Percentiles rank a stretch among this genome's conserved stretches.
phyloP scores from a whole-genome alignment of 2,329 filamentous ascomycete species.

The Scedosporium aurantiacum region DNA sequence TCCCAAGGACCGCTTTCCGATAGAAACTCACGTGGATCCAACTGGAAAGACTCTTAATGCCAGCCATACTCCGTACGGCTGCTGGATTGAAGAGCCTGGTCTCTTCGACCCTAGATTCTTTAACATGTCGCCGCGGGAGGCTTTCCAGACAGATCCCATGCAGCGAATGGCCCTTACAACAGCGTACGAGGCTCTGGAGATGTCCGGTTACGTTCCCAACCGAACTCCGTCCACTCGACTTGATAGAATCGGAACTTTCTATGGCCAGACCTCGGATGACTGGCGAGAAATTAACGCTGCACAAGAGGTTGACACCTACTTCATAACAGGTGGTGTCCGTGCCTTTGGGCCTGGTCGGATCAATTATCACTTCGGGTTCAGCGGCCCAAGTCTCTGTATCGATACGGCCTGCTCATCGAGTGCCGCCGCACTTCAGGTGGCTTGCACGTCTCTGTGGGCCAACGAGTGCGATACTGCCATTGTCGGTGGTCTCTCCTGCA shows the following conservation, averaged over 20 bases:
- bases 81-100: conserved; percentile 58
- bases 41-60: conserved; percentile 59
- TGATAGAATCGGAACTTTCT: conserved; percentile 58
- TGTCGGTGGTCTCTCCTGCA: conserved; percentile 65
- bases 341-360: conserved; percentile 50
- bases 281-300: conserved; percentile 68
- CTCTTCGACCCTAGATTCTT: conserved; percentile 71
- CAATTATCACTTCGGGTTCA: conserved; percentile 71
- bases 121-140: conserved; percentile 73
- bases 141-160: conserved; percentile 64
- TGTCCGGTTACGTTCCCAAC: conserved; percentile 59
- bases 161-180: conserved; percentile 63
- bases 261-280: conserved; percentile 67
- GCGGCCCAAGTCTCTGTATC: conserved; percentile 59
- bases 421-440: conserved; percentile 58
- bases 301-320: conserved; percentile 52
- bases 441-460: conserved; percentile 60
- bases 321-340: conserved; percentile 36
- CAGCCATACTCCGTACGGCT: conserved; percentile 58
- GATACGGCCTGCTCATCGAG: conserved; percentile 71
- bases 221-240: conserved; percentile 52
- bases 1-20: conserved; percentile 57
- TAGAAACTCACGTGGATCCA: conserved; percentile 54
- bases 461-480: conserved; percentile 74
- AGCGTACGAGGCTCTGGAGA: conserved; percentile 71